Conservation (phyloP, 257 asterid species). For the Nicotiana tabacum region DNA sequence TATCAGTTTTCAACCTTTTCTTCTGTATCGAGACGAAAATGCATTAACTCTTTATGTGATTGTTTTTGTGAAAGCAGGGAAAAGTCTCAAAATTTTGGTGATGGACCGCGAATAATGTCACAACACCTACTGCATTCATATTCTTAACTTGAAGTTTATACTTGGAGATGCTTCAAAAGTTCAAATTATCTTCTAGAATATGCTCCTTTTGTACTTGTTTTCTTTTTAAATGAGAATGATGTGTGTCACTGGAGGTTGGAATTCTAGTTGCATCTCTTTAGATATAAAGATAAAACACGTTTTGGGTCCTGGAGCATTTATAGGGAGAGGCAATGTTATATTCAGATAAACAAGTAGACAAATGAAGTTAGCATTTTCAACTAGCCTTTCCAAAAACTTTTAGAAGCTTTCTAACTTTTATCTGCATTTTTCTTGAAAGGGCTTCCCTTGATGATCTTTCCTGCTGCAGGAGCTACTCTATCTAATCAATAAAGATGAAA, state of each 20-base stretch:
- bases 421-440: neutral
- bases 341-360: neutral
- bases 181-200: neutral
- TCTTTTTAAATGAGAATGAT: neutral
- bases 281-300: neutral
- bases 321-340: neutral
- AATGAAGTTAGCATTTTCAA: neutral
- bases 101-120: constrained; percentile 8
- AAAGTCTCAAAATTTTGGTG: constrained; percentile 23
- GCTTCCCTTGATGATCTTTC: neutral
- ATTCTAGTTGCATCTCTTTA: neutral
- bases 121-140: constrained; percentile 7
- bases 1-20: constrained; percentile 88
- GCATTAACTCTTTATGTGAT: constrained; percentile 66
- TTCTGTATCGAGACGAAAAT: constrained; percentile 78
- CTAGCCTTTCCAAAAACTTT: neutral
- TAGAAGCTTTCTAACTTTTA: neutral
- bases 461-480: neutral
- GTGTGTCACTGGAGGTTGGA: neutral
- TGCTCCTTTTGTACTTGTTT: neutral
- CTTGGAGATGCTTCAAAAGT: constrained; percentile 10
- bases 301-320: neutral
- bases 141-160: constrained; percentile 5
- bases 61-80: constrained; percentile 65
- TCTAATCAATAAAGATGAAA: neutral